Evolutionary conservation across 306 rosid species (phyloP).

Genomic region (Casuarina equisetifolia): DNA sequence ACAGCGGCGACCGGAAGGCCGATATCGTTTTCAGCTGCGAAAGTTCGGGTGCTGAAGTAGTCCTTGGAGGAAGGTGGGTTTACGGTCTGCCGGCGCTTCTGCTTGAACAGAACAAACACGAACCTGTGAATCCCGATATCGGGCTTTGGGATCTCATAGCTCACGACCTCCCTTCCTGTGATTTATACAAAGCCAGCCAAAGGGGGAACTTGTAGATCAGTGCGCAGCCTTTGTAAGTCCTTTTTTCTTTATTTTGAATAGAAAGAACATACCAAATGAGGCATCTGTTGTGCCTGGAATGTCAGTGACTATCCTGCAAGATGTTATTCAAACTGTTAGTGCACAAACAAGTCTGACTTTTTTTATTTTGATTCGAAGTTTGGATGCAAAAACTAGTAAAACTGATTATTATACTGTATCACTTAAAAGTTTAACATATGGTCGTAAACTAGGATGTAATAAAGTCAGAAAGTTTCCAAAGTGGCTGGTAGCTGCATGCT

Average conservation of each 20-base stretch:
- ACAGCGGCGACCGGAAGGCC: constrained; percentile 88
- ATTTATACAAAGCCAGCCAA: neutral
- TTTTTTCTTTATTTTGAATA: neutral
- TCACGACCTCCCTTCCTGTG: constrained; percentile 66
- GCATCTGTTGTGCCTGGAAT: constrained; percentile 96
- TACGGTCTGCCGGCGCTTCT: constrained; percentile 55
- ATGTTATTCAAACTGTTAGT: constrained; percentile 7
- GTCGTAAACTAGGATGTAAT: too few species aligned
- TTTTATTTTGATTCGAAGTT: neutral
- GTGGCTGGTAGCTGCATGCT: too few species aligned
- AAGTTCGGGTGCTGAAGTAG: constrained; percentile 61
- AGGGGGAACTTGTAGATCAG: neutral
- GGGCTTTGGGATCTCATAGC: constrained; percentile 81
- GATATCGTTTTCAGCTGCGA: constrained; percentile 60
- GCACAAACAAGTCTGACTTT: neutral
- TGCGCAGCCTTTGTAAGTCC: neutral
- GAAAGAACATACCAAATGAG: constrained; percentile 65
- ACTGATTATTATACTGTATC: too few species aligned
- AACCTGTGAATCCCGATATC: constrained; percentile 89
- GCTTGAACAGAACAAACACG: constrained; percentile 81
- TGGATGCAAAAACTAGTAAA: too few species aligned
- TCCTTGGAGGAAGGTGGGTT: constrained; percentile 59
- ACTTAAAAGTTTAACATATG: too few species aligned
- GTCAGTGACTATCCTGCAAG: constrained; percentile 84
- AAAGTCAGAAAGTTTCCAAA: too few species aligned